Base-by-base conservation (phyloP, 2,329 filamentous ascomycete genomes). In the Paraphoma chrysanthemicola region DNA sequence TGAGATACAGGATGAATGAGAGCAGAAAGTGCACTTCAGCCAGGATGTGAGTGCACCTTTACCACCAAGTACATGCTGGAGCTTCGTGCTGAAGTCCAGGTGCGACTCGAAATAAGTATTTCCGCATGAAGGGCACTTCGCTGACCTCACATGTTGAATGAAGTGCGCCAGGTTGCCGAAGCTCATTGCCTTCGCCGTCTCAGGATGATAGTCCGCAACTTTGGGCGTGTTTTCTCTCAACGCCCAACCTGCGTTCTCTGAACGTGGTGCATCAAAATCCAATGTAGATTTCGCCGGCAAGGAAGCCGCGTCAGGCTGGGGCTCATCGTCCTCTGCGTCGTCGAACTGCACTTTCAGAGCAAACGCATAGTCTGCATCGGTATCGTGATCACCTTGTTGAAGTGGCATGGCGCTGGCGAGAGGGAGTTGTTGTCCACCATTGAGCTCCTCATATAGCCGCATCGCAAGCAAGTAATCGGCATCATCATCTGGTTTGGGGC, bases 1-100 rank as follows among this genome's bases (percentile, higher is more conserved):
- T 10, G 60, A 54, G 14, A 68, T 55, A 44, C 69, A 74, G 23
- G 48, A 55, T 1, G 33, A 48, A 18, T 44, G 31, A 9, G 42
- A 51, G 52, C 71, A 72, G 1, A 12, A 31, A 12, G 45, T 59
- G 55, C 71, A 72, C 33, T 36, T 61, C 10, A 69, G 28, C 8
- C 42, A 30, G 7, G 59, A 66, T 11, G 57, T 62, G 8, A 64
- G 50, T 28, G 17, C 36, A 8, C 18, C 18, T 8, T 33, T 55
- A 17, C 53, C 57, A 18, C 55, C 46, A 3, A 57, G 51, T 66
- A 66, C 71, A 8, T 54, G 43, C 11, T 62, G 39, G 39, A 70
- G 64, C 31, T 66, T 38, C 8, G 38, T 46, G 12, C 17, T 47
- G 12, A 64, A 39, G 41, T 69, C 58, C 4, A 45, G 39, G 30